These are phyloP conservation scores for Fragaria ananassa DNA, from an alignment of 306 rosid genomes.

Conservation along the genomic window DNA sequence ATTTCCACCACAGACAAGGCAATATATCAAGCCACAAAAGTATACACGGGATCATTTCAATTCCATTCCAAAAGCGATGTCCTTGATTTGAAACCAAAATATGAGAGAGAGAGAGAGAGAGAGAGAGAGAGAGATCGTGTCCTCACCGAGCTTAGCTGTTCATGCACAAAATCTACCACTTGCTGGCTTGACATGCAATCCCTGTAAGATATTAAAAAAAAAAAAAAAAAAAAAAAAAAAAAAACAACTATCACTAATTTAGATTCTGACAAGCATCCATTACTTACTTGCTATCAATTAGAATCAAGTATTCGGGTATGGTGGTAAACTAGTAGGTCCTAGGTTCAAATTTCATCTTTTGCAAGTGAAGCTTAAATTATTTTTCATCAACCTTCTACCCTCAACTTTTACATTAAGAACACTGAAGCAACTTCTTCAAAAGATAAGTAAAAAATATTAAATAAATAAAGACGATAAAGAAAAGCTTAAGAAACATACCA, in stretches of 20 bases:
- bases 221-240: constrained; percentile 9
- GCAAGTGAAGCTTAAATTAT: not conserved
- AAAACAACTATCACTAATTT: constrained; percentile 12
- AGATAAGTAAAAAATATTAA: not conserved
- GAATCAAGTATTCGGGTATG: not conserved
- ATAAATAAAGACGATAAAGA: not conserved
- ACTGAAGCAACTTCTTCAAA: constrained; percentile 6
- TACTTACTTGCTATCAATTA: not conserved
- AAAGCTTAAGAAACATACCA: constrained; percentile 57
- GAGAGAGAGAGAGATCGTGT: not conserved
- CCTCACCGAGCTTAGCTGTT: constrained; percentile 62
- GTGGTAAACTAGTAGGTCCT: not conserved
- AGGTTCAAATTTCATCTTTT: not conserved
- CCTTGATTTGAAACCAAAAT: not conserved
- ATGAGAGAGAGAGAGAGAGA: too few species aligned
- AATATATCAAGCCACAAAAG: not conserved
- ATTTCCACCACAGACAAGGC: constrained; percentile 17
- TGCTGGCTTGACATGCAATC: constrained; percentile 98
- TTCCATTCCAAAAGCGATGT: not conserved
- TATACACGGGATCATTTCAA: not conserved
- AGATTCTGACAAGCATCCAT: not conserved
- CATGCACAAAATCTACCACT: constrained; percentile 74
- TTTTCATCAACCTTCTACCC: not conserved
- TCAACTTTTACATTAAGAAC: not conserved
- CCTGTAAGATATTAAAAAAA: constrained; percentile 55